Percentiles rank a stretch among this genome's conserved stretches.
Conservation (phyloP, 176 grass and related monocot species). For the Lolium perenne region DNA sequence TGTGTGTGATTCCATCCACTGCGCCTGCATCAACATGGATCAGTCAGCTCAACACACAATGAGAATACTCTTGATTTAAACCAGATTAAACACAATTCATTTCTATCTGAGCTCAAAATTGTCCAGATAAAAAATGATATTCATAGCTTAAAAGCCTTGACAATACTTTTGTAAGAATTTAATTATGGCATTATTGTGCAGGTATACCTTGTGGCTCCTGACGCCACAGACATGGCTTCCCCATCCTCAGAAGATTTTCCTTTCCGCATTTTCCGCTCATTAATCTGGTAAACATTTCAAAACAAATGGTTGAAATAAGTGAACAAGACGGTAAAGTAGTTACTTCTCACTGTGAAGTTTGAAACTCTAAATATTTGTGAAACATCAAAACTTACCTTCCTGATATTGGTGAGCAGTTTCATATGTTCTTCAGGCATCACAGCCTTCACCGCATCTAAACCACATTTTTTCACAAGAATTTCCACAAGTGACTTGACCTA, state of each 20-base stretch:
- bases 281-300: conserved; percentile 59
- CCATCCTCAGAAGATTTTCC: conserved; percentile 70
- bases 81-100: not conserved
- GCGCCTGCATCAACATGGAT: conserved; percentile 55
- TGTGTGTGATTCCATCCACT: conserved; percentile 95
- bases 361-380: not conserved
- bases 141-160: conserved; percentile 21
- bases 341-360: not conserved
- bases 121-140: not conserved
- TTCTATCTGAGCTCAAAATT: not conserved
- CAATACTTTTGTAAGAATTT: not conserved
- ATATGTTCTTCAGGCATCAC: conserved; percentile 98
- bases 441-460: conserved; percentile 88
- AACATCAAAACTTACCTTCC: conserved; percentile 64
- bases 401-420: conserved; percentile 88
- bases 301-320: conserved; percentile 9
- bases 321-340: not conserved
- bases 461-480: conserved; percentile 97
- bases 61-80: not conserved
- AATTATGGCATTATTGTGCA: conserved; percentile 16
- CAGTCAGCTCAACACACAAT: conserved; percentile 9
- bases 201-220: conserved; percentile 77
- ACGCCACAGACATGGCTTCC: conserved; percentile 57
- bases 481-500: conserved; percentile 91
- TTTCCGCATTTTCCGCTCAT: conserved; percentile 80